Base-by-base conservation (phyloP, 352 stramenopile genomes). In the Globisporangium nunn region DNA sequence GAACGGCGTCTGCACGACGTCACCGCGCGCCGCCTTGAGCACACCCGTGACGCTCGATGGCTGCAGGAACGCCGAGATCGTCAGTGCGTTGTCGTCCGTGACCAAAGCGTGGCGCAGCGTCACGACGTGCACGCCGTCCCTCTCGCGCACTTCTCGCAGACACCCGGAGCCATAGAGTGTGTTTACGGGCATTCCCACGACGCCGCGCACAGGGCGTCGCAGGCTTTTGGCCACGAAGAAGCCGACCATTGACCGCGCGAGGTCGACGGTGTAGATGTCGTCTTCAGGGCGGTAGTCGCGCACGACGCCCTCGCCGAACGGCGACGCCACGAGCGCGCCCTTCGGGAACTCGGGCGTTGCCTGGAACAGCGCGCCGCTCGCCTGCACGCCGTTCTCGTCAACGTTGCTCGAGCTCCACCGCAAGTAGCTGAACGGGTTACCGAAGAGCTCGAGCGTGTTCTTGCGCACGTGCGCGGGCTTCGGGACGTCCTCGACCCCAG, bases 1-100 rank as follows among this genome's bases (percentile, higher is more conserved):
- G 57, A 78, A 94, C 14, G 84, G 81, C n/a, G 84, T 94, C 60
- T 70, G 68, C 6, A 94, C 84, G 4, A 91, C 59, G 52, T 94
- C 84, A 8, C 84, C 84, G n/a, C 81, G 74, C 17, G 75, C 81
- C 4, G 84, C 84, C 35, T 79, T 81, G 43, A 94, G 74, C 15
- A 64, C 39, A n/a, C 78, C 66, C 0, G 71, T 64, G 37, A 94
- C 78, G 44, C 64, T 70, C 11, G 57, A 18, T 0, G 81, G 76
- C 48, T 92, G 78, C 50, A 94, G 54, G 54, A 81, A 92, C n/a
- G 70, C 76, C 0, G 66, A 67, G 54, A 83, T 76, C 62, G 81
- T 73, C 28, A 68, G 37, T 35, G 63, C 63, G 11, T 65, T 28
- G 33, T 39, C 28, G 50, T 35, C 43, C 35, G 23, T 62, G 39